Evolutionary conservation across 1,284 basidiomycete genomes (phyloP).

Genomic region (Ustilago shanxiensis): DNA sequence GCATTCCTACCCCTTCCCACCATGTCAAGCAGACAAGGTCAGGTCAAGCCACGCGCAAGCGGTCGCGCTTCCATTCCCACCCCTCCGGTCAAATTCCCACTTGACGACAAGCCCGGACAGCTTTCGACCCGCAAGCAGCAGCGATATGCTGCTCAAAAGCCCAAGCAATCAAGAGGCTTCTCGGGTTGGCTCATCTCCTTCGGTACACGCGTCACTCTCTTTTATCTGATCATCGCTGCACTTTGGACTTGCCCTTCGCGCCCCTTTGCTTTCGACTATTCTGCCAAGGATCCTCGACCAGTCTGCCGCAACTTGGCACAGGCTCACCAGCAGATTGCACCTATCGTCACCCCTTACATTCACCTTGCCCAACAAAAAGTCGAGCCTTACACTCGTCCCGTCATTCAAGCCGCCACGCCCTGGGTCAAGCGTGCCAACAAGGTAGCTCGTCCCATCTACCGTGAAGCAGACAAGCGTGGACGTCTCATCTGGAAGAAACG

Average conservation of each 20-base stretch:
- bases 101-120: slow-evolving; percentile 22
- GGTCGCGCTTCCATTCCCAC: slow-evolving; percentile 46
- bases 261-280: slow-evolving; percentile 63
- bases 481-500: slow-evolving; percentile 58
- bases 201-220: slow-evolving; percentile 46
- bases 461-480: slow-evolving; percentile 48
- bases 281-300: slow-evolving; percentile 53
- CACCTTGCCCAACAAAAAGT: slow-evolving; percentile 40
- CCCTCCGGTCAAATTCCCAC: slow-evolving; percentile 36
- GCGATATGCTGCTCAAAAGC: not conserved
- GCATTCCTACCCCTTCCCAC: not conserved
- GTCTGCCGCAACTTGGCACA: slow-evolving; percentile 64
- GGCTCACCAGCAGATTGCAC: slow-evolving; percentile 54
- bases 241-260: slow-evolving; percentile 63
- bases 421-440: slow-evolving; percentile 48
- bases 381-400: slow-evolving; percentile 64
- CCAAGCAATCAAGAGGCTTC: slow-evolving; percentile 34
- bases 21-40: slow-evolving; percentile 21
- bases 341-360: slow-evolving; percentile 54
- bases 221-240: slow-evolving; percentile 54
- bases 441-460: slow-evolving; percentile 48
- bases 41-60: slow-evolving; percentile 29
- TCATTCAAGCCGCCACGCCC: slow-evolving; percentile 46
- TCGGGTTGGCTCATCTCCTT: slow-evolving; percentile 46
- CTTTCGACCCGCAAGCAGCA: slow-evolving; percentile 16